Evolutionary conservation across 768 basidiomycete species (phyloP), one percentile per base, ranked within the genome.

Genomic region (Tylopilus subfusipes): DNA sequence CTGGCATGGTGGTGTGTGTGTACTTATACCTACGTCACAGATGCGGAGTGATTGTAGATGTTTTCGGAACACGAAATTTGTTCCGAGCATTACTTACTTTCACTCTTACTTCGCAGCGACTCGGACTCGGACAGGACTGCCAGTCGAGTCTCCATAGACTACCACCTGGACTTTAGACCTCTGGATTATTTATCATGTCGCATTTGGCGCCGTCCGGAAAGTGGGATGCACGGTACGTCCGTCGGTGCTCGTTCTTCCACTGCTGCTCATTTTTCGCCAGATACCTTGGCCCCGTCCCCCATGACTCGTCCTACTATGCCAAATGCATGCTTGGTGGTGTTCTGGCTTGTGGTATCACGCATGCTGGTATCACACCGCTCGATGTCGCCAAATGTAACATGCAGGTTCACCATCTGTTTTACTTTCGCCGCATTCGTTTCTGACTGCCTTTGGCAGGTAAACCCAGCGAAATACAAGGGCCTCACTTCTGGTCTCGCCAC

Each of bases 361-460:
- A 94, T 68, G 90, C 89, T 14, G 88, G 85, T 63, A 85, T 91
- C 72, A 91, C 90, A 16, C n/a, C n/a, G n/a, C 82, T 92, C 56
- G 90, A 92, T 75, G 90, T 92, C 54, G 87, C 87, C 61, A 92
- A 92, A 76, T 91, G 90, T 73, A 92, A 92, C 78, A 92, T 92
- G 87, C 90, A 92, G 46, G 46, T 48, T 6, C 21, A 9, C 4
- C 21, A 21, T 14, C 16, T 11, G 39, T 40, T 19, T n/a, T 5
- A 38, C 7, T 7, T 40, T 40, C 10, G 6, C 21, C 1, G 4
- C 10, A 22, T 40, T 13, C 4, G 21, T 10, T 40, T 21, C 21
- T 22, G 9, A 40, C 30, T 30, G 21, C 8, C 11, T 8, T 11
- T 11, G 34, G 34, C 16, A 92, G 90, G 90, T 92, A 59, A 81